These are phyloP conservation scores for Kuraishia capsulata DNA, from an alignment of 805 yeast species.

Conservation along the genomic window DNA sequence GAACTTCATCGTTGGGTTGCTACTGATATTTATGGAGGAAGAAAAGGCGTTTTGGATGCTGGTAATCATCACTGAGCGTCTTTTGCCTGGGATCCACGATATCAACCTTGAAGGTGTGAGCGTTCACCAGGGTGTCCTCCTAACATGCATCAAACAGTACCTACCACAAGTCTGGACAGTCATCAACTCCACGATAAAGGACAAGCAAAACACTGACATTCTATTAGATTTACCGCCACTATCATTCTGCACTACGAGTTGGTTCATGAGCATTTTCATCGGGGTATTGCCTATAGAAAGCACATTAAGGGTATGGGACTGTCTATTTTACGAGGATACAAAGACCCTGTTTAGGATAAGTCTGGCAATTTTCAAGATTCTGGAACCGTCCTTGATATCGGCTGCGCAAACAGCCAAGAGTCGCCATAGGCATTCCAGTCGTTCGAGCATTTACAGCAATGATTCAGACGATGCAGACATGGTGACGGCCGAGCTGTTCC, in stretches of 20 bases:
- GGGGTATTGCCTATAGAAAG: slow-evolving; percentile 87
- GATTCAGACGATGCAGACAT: slow-evolving; percentile 14
- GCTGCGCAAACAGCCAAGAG: slow-evolving; percentile 41
- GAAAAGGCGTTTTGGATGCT: slow-evolving; percentile 94
- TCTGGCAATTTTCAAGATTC: slow-evolving; percentile 65
- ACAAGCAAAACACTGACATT: slow-evolving; percentile 38
- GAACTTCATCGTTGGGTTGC: slow-evolving; percentile 83
- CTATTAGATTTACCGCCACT: slow-evolving; percentile 79
- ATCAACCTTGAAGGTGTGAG: slow-evolving; percentile 88
- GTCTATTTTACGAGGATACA: slow-evolving; percentile 86
- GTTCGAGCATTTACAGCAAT: slow-evolving; percentile 5
- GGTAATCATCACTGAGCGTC: slow-evolving; percentile 77
- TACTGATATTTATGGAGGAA: slow-evolving; percentile 79
- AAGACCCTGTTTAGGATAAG: slow-evolving; percentile 78
- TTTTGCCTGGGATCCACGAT: slow-evolving; percentile 87
- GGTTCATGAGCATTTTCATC: slow-evolving; percentile 98
- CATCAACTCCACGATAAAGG: slow-evolving; percentile 21
- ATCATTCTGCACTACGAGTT: slow-evolving; percentile 87
- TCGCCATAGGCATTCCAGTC: slow-evolving; percentile 3
- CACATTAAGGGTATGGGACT: slow-evolving; percentile 88
- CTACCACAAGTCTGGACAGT: slow-evolving; percentile 72
- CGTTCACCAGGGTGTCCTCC: slow-evolving; percentile 87
- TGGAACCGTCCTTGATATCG: slow-evolving; percentile 53
- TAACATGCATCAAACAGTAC: slow-evolving; percentile 78
- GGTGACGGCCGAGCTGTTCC: slow-evolving; percentile 45